Base-by-base conservation (phyloP, 1,139 yeast species). In the Diutina neorugosa region DNA sequence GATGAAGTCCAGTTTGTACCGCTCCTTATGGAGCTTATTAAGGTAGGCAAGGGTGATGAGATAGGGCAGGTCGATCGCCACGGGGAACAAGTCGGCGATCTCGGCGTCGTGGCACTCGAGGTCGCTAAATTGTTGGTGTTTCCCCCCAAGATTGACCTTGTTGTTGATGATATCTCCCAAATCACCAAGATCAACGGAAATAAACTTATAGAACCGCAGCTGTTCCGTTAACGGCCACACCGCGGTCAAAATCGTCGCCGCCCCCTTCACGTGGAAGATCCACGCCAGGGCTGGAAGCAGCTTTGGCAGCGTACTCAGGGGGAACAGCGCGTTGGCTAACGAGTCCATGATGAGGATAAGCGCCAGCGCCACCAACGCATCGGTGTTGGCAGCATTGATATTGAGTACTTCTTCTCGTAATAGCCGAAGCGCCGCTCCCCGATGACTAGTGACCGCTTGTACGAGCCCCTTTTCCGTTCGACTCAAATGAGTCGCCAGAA, bases 261-360 rank as follows among this genome's bases (percentile, higher is more conserved):
- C 96, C 21, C 97, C 98, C 61, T 94, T 87, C 14, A 91, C 97
- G 64, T 91, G 97, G 71, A 89, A 93, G 55, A 91, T 84, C 98
- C 98, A 91, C 0, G 97, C 96, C 7, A 93, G 84, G 1, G 97
- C 93, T 1, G 96, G 96, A 54, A 90, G 69, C 4, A 88, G 79
- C 59, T 81, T 82, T 3, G 78, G 77, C 4, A 76, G 70, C 34
- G 84, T 77, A 3, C 82, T 74, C 4, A 80, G 74, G 2, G 96
- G 90, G 50, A 84, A 74, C 2, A 95, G 82, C 0, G 97, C 97
- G 67, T 91, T 91, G 3, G 98, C 98, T 57, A 91, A 71, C 0
- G 97, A 86, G 65, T 91, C 98, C 86, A 91, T 86, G 55, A 90
- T 90, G 54, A 91, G 71, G 51, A 91, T 82, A 59, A 91, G 77